A percentile compares a stretch with the other conserved stretches of the same genome.
Evolutionary conservation across 2,329 filamentous ascomycete species (phyloP).

Genomic region (Paracoccidioides brasiliensis): DNA sequence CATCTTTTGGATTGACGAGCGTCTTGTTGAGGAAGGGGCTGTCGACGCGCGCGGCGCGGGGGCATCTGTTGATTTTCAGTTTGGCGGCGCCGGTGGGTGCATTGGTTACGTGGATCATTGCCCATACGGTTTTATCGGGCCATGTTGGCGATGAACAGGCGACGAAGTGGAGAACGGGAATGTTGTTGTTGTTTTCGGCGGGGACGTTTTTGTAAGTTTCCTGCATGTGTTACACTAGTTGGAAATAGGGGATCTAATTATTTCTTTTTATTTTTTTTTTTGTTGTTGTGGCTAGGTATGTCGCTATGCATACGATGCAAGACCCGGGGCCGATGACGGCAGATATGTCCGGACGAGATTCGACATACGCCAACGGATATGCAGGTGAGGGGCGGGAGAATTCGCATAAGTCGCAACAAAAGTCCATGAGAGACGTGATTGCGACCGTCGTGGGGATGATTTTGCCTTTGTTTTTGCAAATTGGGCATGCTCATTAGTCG

Average conservation of each 20-base stretch:
- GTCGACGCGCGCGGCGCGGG: conserved; percentile 69
- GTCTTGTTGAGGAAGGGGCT: conserved; percentile 82
- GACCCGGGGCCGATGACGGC: conserved; percentile 39
- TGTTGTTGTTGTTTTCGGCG: conserved; percentile 85
- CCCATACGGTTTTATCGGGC: conserved; percentile 53
- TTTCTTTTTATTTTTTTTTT: neutral
- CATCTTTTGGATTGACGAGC: conserved; percentile 86
- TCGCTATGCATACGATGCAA: conserved; percentile 97
- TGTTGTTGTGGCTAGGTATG: conserved; percentile 49
- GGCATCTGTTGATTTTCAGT: conserved; percentile 82
- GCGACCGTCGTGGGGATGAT: conserved; percentile 37
- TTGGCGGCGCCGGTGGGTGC: conserved; percentile 80
- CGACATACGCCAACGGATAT: conserved; percentile 28
- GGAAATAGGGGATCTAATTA: too few species aligned
- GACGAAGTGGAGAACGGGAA: conserved; percentile 79
- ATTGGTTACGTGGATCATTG: conserved; percentile 65
- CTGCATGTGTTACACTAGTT: neutral
- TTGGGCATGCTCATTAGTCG: conserved; percentile 33
- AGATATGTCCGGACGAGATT: conserved; percentile 18
- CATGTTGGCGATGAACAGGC: conserved; percentile 40
- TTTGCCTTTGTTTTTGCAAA: conserved; percentile 34
- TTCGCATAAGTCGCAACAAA: conserved; percentile 20
- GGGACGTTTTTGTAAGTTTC: conserved; percentile 79
- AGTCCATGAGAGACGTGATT: conserved; percentile 33
- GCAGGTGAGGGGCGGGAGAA: conserved; percentile 25